Evolutionary conservation across 345 rosid genomes (phyloP).

Genomic region (Nasturtium officinale): DNA sequence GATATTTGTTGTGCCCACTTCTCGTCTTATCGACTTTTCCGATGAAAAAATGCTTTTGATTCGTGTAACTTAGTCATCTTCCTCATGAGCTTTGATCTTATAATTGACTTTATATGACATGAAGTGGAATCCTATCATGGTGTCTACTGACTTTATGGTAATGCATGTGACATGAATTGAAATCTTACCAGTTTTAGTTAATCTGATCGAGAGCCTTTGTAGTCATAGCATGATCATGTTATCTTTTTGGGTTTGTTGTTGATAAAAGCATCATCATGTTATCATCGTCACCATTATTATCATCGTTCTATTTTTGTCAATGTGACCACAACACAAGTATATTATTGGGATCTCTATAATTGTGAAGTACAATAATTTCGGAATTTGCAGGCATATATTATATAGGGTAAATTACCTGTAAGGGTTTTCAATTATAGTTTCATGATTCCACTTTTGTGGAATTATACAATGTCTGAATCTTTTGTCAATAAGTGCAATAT

Average conservation of each 20-base stretch:
- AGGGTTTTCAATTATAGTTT: constrained; percentile 4
- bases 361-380: constrained; percentile 20
- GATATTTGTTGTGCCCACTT: background rate
- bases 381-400: constrained; percentile 6
- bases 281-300: constrained; percentile 9
- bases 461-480: constrained; percentile 30
- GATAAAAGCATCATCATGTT: background rate
- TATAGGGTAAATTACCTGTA: constrained; percentile 11
- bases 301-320: background rate
- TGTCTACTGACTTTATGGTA: background rate
- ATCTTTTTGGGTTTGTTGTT: no score
- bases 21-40: constrained; percentile 1
- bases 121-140: background rate
- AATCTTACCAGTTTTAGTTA: background rate
- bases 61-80: constrained; percentile 4
- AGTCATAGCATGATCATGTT: constrained; percentile 8
- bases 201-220: background rate
- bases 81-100: constrained; percentile 26
- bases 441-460: constrained; percentile 37
- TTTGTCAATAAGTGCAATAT: constrained; percentile 23
- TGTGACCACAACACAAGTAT: background rate
- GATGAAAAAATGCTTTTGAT: constrained; percentile 7
- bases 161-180: constrained; percentile 18
- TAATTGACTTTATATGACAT: constrained; percentile 6
- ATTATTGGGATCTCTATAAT: constrained; percentile 16